Percentiles rank a stretch among this genome's conserved stretches.
These are phyloP conservation scores for Helianthus annuus DNA, from an alignment of 129 eudicot species.

Conservation along the genomic window HanXRQr2.0-SUNRISE NC_035445.2:155764261-155764760, in stretches of 20 bases:
- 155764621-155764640: slow-evolving; percentile 1
- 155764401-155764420: slow-evolving; percentile 28
- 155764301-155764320: no score
- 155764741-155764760: no score
- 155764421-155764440: slow-evolving; percentile 29
- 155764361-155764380: slow-evolving; percentile 31
- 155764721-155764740: no score
- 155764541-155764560: slow-evolving; percentile 15
- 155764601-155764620: slow-evolving; percentile 14
- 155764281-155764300: no score
- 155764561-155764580: slow-evolving; percentile 1
- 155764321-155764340: no score
- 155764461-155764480: slow-evolving; percentile 17
- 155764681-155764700: slow-evolving; percentile 5
- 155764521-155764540: slow-evolving; percentile 17
- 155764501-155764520: not conserved
- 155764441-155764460: slow-evolving; percentile 16
- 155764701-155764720: not conserved
- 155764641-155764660: slow-evolving; percentile 10
- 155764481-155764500: no score
- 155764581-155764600: slow-evolving; percentile 2
- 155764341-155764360: no score
- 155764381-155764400: slow-evolving; percentile 28
- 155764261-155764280: no score
- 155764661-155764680: not conserved